Conservation (phyloP, 2,329 filamentous ascomycete genomes). For the Hortaea werneckii region DNA sequence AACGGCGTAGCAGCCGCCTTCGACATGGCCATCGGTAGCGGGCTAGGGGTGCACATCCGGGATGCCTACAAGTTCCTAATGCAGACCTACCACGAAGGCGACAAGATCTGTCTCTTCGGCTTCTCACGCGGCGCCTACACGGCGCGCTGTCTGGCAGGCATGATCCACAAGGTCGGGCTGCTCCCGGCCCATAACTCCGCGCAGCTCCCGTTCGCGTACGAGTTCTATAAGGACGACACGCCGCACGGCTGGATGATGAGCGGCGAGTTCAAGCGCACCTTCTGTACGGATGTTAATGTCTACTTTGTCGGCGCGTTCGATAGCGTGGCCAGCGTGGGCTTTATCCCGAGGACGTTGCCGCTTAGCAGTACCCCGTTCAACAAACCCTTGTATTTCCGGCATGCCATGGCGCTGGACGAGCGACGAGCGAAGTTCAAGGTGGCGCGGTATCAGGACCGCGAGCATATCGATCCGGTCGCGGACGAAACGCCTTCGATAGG, state of each 20-base stretch:
- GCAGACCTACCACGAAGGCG: conserved; percentile 38
- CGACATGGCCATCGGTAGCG: conserved; percentile 36
- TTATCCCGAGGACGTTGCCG: conserved; percentile 30
- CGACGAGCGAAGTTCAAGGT: conserved; percentile 36
- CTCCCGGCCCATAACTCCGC: conserved; percentile 25
- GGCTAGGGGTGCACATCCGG: conserved; percentile 32
- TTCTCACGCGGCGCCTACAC: conserved; percentile 44
- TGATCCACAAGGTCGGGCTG: conserved; percentile 35
- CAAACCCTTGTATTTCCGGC: conserved; percentile 30
- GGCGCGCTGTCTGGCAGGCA: conserved; percentile 38
- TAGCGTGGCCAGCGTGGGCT: conserved; percentile 35
- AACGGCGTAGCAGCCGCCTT: conserved; percentile 31
- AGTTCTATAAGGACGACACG: conserved; percentile 35
- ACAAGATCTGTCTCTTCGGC: conserved; percentile 40
- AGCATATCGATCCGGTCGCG: conserved; percentile 9
- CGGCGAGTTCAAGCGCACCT: conserved; percentile 35
- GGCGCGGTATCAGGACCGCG: conserved; percentile 27
- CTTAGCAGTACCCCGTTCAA: conserved; percentile 30
- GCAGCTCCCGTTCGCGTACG: conserved; percentile 35
- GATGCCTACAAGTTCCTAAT: conserved; percentile 38
- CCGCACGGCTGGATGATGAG: conserved; percentile 32
- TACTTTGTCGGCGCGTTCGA: conserved; percentile 37
- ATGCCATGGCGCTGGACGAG: conserved; percentile 37
- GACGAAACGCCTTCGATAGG: conserved; percentile 9
- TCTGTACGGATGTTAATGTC: conserved; percentile 32